Evolutionary conservation across 2,329 filamentous ascomycete species (phyloP).

Genomic region (Hypomyces perniciosus): DNA sequence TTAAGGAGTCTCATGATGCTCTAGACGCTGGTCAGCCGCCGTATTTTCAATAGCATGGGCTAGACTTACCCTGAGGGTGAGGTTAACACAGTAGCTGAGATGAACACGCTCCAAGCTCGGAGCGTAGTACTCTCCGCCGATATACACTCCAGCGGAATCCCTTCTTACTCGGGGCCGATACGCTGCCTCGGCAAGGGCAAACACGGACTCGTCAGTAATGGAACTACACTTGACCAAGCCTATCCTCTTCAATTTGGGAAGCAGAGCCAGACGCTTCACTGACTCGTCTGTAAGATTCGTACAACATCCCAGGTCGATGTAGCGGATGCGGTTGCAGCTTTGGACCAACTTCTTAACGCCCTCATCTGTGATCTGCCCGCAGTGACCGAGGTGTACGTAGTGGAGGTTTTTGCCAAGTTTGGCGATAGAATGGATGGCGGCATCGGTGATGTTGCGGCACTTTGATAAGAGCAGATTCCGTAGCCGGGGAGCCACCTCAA

Average conservation of each 20-base stretch:
- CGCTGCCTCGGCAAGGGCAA: constrained; percentile 70
- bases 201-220: constrained; percentile 86
- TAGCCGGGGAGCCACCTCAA: constrained; percentile 76
- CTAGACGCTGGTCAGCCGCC: constrained; percentile 40
- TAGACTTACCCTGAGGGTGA: constrained; percentile 67
- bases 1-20: constrained; percentile 87
- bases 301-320: constrained; percentile 97
- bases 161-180: constrained; percentile 44
- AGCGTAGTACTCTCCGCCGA: constrained; percentile 48
- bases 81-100: constrained; percentile 84
- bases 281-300: constrained; percentile 80
- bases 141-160: constrained; percentile 41
- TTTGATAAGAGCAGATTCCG: constrained; percentile 93
- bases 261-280: constrained; percentile 71
- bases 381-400: constrained; percentile 94
- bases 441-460: constrained; percentile 87
- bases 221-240: constrained; percentile 88
- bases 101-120: constrained; percentile 85
- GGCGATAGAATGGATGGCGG: constrained; percentile 79
- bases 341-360: constrained; percentile 81
- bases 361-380: constrained; percentile 80
- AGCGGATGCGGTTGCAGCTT: constrained; percentile 86
- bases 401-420: constrained; percentile 92
- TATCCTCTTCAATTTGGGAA: constrained; percentile 92
- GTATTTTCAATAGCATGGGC: neutral